Evolutionary conservation across 2,329 filamentous ascomycete species (phyloP), one percentile per base, ranked within the genome.

Genomic region (Stagonosporopsis rhizophila): DNA sequence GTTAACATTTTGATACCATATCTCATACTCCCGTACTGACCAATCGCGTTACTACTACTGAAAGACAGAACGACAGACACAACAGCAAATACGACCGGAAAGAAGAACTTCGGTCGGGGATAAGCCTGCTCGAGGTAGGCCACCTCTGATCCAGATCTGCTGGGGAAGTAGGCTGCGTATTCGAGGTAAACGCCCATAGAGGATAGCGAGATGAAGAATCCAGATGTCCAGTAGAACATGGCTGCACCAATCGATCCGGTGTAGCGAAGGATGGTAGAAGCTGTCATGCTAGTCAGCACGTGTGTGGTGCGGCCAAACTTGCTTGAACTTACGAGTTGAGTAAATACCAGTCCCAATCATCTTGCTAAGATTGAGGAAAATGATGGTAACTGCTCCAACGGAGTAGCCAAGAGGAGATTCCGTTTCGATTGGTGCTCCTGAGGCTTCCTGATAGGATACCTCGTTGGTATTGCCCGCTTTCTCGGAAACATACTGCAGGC

Each of bases 121-220:
- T 83, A 90, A 0, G 86, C 84, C 65, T 90, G 87, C 62, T 90
- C 87, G 0, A 90, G 79, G 61, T 89, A 90, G 0, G 88, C 87
- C 0, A 88, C 87, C 64, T 90, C 86, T 0, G 83, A 82, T 0
- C 87, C 87, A 2, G 84, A 88, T 7, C 87, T 83, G 65, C 83
- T 89, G 0, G 87, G 87, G 56, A 89, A 90, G 59, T 86, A 89
- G 1, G 84, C 80, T 0, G 86, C 82, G 14, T 84, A 83, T 65
- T 90, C 87, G 8, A 89, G 81, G 53, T 89, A 89, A 0, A 87
- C 81, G 0, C 80, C 76, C 3, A 88, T 79, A 1, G 82, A 82
- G 2, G 83, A 79, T 0, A 80, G 69, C 0, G 86, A 82, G 47
- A 87, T 84, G 32, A 89, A 44, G 53, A 84, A 84, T 3, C 87